Evolutionary conservation across 768 basidiomycete genomes (phyloP), one percentile per base, ranked within the genome.

Genomic region (Exidia glandulosa): DNA sequence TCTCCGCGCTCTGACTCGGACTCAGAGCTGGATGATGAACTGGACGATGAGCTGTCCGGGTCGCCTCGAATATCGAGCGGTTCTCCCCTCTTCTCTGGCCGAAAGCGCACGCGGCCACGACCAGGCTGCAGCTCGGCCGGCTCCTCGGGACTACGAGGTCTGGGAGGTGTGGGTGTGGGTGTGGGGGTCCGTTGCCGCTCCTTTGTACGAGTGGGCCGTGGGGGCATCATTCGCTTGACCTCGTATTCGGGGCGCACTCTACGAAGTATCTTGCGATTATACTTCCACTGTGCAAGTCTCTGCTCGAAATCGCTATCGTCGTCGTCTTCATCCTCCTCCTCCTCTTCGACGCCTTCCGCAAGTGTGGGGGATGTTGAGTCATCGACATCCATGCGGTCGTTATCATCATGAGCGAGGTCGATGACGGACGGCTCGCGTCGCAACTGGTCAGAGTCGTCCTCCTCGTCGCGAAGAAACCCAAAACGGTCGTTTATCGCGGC

Each of bases 61-160:
- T 87, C 87, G 6, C 85, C 86, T 62, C 72, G 79, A 57, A 87
- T 75, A 5, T 79, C 77, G 32, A 81, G 63, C 5, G 76, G 76
- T 13, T 68, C 69, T 12, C 72, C 73, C 55, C 74, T 73, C 0
- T 73, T 73, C 23, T 74, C 71, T 29, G 48, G 52, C n/a, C 56
- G 36, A 25, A 56, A 57, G 32, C 41, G 59, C 29, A 61, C 61
- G 25, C 32, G 50, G 62, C 60, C 63, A 6, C 62, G 59, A 27
- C 41, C 56, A 33, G 25, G 34, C 52, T 9, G 68, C 73, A 34
- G 66, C 59, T 6, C 10, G 7, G 41, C 12, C 10, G 16, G 19
- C 12, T 6, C 41, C 19, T 23, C 23, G 5, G 41, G 41, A 23
- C 41, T 45, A 6, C 41, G 41, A 6, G 10, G 41, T 6, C 41